Base-by-base conservation (phyloP, 2,329 filamentous ascomycete species). In the Davidsoniella neocaledoniae region DNA sequence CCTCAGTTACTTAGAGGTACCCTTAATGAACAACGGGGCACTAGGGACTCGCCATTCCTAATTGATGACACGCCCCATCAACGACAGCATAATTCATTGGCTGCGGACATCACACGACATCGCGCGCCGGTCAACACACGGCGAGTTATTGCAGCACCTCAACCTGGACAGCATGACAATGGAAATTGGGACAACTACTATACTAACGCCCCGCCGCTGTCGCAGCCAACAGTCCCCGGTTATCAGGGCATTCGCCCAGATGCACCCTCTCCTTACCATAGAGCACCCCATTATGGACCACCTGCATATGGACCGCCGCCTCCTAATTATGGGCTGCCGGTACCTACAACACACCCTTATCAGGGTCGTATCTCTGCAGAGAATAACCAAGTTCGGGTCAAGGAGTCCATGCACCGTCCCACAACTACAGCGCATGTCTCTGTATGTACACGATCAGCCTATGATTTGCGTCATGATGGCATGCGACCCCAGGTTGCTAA, bases 121-220 rank as follows among this genome's bases (percentile, higher is more conserved):
- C 2, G 29, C 29, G 12, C 29, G 29, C 8, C 29, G 8, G 8
- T 33, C 12, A 12, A 10, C 12, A 33, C 29, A 33, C 29, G 29
- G 29, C 8, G 8, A 33, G 29, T 33, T 33, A 9, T 33, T 14
- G 23, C 37, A 9, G 29, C 51, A 1, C 51, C 51, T n/a, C 42
- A 42, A 9, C 51, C 51, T n/a, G 51, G 51, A 8, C 40, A 49
- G 38, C 46, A 53, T 3, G 51, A 53, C 19, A 49, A 46, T 26
- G 51, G 51, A 6, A 12, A 44, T 7, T 53, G 51, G 51, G n/a
- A 12, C 7, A 42, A 53, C 17, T 42, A 36, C 12, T 2, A 37
- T 33, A 46, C 44, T 26, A 37, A 8, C 21, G 29, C 44, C 26
- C 16, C 44, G 44, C 36, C 26, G n/a, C 26, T 14, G 16, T 26